These are phyloP conservation scores for Aspergillus uvarum DNA, from an alignment of 2,329 filamentous ascomycete genomes.

Conservation along the genomic window DNA sequence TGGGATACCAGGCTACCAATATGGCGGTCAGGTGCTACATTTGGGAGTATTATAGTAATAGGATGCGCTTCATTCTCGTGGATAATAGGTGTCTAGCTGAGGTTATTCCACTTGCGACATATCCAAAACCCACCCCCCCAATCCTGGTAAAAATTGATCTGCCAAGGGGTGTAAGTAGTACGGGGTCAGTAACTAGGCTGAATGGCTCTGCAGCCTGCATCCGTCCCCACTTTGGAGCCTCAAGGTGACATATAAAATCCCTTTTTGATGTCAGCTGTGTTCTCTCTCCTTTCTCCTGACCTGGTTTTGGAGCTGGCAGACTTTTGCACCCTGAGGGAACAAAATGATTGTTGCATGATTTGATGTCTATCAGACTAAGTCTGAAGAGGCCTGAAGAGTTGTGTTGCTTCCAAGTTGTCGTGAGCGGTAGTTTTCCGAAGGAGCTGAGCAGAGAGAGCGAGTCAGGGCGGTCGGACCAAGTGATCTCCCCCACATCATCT, in stretches of 20 bases:
- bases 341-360: background rate
- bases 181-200: background rate
- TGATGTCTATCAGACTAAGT: background rate
- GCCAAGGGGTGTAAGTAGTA: background rate
- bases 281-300: background rate
- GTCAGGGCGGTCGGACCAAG: background rate
- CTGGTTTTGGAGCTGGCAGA: background rate
- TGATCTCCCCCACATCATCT: background rate
- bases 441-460: background rate
- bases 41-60: too few relatives aligned
- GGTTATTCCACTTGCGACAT: too few relatives aligned
- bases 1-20: background rate
- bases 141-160: background rate
- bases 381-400: background rate
- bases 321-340: background rate
- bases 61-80: too few relatives aligned
- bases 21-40: too few relatives aligned
- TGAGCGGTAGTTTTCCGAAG: background rate
- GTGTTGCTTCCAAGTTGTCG: too few relatives aligned
- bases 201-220: background rate
- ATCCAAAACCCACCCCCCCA: background rate
- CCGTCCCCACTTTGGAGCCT: conserved; percentile 3
- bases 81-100: too few relatives aligned
- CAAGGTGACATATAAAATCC: background rate
- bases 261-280: background rate